Percentiles rank a stretch among this genome's conserved stretches.
These are phyloP conservation scores for Epithele typhae DNA, from an alignment of 768 basidiomycete species.

Conservation along the genomic window DNA sequence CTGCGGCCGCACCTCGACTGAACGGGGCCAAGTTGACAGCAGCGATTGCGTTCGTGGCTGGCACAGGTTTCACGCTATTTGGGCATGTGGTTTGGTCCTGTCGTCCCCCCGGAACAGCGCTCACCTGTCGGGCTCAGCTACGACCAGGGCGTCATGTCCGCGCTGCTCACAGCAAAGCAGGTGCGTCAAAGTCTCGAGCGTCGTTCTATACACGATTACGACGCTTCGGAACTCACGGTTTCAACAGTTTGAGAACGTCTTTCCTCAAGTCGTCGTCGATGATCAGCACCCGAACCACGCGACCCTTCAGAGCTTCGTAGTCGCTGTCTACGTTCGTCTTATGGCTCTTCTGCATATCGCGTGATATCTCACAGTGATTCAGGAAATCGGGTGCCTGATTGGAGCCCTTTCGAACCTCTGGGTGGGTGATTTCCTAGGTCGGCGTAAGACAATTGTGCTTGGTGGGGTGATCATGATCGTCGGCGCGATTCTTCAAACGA, in stretches of 20 bases:
- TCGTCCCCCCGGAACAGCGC: not conserved
- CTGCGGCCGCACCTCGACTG: conserved; percentile 28
- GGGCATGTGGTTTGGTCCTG: conserved; percentile 33
- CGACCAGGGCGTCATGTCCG: conserved; percentile 72
- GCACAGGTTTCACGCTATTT: conserved; percentile 59
- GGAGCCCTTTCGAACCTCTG: conserved; percentile 62
- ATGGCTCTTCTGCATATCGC: not conserved
- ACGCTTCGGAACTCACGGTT: not conserved
- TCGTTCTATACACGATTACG: not conserved
- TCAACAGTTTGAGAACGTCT: conserved; percentile 49
- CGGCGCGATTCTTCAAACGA: conserved; percentile 56
- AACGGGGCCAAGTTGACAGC: conserved; percentile 43
- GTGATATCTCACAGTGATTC: too few relatives aligned
- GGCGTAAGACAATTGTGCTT: conserved; percentile 52
- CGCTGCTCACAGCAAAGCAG: conserved; percentile 52
- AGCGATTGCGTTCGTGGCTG: conserved; percentile 52
- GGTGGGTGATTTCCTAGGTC: conserved; percentile 56
- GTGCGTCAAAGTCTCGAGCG: conserved; percentile 25
- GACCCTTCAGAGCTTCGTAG: conserved; percentile 54
- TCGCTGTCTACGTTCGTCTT: conserved; percentile 52
- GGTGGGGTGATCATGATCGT: conserved; percentile 59
- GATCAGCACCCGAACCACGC: conserved; percentile 41
- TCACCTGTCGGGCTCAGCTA: conserved; percentile 34
- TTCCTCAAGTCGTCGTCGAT: conserved; percentile 48
- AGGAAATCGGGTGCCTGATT: conserved; percentile 63